phyloP scores from a whole-genome alignment of 78 protist species.

The Dictyostelium capitatum region DNA sequence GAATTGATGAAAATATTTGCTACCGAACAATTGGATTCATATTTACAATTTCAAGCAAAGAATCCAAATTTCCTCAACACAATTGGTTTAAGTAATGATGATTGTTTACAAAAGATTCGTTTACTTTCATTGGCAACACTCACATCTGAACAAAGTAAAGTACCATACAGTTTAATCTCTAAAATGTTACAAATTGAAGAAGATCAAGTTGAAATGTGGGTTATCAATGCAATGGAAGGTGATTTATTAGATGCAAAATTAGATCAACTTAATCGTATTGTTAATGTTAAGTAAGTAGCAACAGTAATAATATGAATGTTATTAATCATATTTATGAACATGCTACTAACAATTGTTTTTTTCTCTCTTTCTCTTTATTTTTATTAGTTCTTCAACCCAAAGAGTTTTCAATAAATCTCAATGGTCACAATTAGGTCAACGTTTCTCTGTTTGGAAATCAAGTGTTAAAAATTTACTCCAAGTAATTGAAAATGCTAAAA shows the following conservation, averaged over 20 bases:
- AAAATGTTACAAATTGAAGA: slow-evolving; percentile 67
- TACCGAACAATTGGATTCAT: slow-evolving; percentile 70
- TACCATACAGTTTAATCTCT: slow-evolving; percentile 56
- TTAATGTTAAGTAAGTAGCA: slow-evolving; percentile 55
- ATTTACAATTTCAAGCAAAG: slow-evolving; percentile 30
- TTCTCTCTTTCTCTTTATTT: background rate
- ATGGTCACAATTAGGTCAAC: slow-evolving; percentile 75
- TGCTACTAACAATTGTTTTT: background rate
- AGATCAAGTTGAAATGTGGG: slow-evolving; percentile 77
- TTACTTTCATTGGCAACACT: slow-evolving; percentile 64
- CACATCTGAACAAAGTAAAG: slow-evolving; percentile 58
- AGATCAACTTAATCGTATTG: slow-evolving; percentile 80
- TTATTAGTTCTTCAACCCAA: slow-evolving; percentile 49
- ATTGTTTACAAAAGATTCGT: slow-evolving; percentile 77
- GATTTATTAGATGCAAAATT: slow-evolving; percentile 77
- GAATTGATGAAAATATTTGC: slow-evolving; percentile 78
- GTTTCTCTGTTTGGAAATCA: slow-evolving; percentile 58
- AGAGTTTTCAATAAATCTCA: slow-evolving; percentile 77
- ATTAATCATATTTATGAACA: no score
- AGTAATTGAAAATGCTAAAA: slow-evolving; percentile 75
- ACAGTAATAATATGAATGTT: no score
- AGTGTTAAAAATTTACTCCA: slow-evolving; percentile 70
- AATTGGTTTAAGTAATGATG: slow-evolving; percentile 45
- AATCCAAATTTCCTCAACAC: slow-evolving; percentile 40
- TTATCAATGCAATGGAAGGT: slow-evolving; percentile 73